A percentile compares a stretch with the other conserved stretches of the same genome.
Evolutionary conservation across 2,329 filamentous ascomycete genomes (phyloP).

Genomic region (Sporothrix brasiliensis): DNA sequence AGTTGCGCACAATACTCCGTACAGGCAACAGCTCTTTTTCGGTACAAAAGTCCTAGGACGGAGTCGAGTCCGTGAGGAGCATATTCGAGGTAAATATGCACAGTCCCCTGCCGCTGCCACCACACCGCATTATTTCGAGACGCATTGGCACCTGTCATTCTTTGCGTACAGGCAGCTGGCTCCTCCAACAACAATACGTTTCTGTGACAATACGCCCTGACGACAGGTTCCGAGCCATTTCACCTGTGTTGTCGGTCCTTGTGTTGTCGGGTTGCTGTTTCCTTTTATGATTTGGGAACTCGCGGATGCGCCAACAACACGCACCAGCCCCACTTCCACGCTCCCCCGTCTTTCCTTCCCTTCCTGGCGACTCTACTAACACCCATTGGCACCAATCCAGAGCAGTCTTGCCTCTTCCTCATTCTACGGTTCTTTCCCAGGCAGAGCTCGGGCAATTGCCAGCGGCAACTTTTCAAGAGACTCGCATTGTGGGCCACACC

Average conservation of each 20-base stretch:
- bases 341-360: neutral
- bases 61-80: neutral
- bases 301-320: neutral
- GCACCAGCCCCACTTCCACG: conserved; percentile 5
- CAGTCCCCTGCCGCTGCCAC: conserved; percentile 17
- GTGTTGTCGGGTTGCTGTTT: neutral
- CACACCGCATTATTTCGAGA: neutral
- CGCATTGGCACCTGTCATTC: neutral
- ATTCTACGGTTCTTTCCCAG: neutral
- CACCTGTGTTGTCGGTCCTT: neutral
- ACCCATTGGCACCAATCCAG: conserved; percentile 10
- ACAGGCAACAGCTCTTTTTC: conserved; percentile 2
- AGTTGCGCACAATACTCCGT: neutral
- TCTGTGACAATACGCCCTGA: neutral
- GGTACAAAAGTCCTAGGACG: neutral
- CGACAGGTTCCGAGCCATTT: neutral
- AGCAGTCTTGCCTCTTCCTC: neutral
- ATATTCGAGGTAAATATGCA: conserved; percentile 15
- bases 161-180: neutral
- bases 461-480: neutral
- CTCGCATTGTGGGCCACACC: conserved; percentile 20
- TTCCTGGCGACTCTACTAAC: conserved; percentile 18
- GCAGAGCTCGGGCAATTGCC: neutral
- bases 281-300: conserved; percentile 1
- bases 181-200: neutral